Evolutionary conservation across 2,329 filamentous ascomycete genomes (phyloP), one percentile per base, ranked within the genome.

Genomic region (Didymellaceae sp.): DNA sequence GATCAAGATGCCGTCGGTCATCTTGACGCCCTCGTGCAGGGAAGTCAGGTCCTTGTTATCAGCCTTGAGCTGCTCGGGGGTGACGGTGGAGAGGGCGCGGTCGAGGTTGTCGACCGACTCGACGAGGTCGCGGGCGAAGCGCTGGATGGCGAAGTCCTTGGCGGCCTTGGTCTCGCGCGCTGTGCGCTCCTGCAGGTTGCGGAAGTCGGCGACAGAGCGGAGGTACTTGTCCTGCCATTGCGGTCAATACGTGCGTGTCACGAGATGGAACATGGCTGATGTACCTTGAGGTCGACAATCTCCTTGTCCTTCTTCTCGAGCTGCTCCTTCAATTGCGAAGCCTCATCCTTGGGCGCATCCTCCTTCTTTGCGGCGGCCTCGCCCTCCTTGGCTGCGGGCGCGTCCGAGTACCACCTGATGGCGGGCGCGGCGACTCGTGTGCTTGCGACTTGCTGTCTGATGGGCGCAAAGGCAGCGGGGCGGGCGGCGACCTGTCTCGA

Each of bases 31-130:
- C 57, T 91, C 88, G 75, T 96, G 87, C 56, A 99, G 83, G 66
- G 87, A 89, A 54, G 82, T 77, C 26, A 97, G 82, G 61, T 97
- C 91, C 72, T 89, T 81, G 72, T 85, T 84, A 18, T 84, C 78
- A 43, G 82, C 64, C 17, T 79, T 79, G 57, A 95, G 81, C 77
- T 90, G 90, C 31, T 91, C 87, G 53, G 82, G 72, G 16, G 90
- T 86, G 10, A 96, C 92, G 67, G 87, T 91, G 57, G 80, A 75
- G 33, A 99, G 84, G 33, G 94, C 94, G 61, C 92, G 92, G 77
- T 99, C 94, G 58, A 99, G 86, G 82, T 97, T 99, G 78, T 99
- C 94, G 68, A 99, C 87, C 70, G 86, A 91, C 74, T 99, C 94
- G 63, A 97, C 85, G 35, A 99, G 86, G 77, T 99, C 94, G 75